Percentiles rank a stretch among this genome's conserved stretches.
Evolutionary conservation across 2,329 filamentous ascomycete species (phyloP).

Genomic region (Parastagonospora avenae): DNA sequence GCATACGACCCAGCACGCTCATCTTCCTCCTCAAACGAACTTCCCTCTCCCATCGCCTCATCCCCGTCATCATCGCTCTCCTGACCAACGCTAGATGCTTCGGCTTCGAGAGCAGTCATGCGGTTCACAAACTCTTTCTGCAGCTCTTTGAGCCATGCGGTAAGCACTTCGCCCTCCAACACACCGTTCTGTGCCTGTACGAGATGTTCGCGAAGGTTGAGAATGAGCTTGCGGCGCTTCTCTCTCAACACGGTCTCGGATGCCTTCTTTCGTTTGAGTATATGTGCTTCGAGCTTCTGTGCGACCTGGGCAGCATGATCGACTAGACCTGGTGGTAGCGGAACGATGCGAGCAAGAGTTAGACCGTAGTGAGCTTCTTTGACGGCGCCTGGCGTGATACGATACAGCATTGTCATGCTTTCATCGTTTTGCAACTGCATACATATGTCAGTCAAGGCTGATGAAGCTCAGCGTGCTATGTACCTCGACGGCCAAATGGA

Average conservation of each 20-base stretch:
- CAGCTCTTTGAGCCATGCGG: conserved; percentile 67
- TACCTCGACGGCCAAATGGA: conserved; percentile 78
- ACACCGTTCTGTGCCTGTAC: conserved; percentile 68
- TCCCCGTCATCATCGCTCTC: conserved; percentile 22
- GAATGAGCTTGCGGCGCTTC: conserved; percentile 72
- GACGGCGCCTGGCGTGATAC: conserved; percentile 72
- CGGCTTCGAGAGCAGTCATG: conserved; percentile 71
- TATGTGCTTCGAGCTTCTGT: conserved; percentile 62
- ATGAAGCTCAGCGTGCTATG: conserved; percentile 27
- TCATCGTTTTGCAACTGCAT: conserved; percentile 53
- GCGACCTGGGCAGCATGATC: conserved; percentile 71
- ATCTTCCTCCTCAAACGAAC: conserved; percentile 8
- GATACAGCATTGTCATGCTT: conserved; percentile 87
- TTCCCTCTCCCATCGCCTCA: conserved; percentile 17
- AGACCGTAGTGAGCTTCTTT: conserved; percentile 81
- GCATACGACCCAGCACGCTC: conserved; percentile 17
- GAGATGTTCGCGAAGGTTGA: conserved; percentile 75
- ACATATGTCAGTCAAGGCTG: conserved; percentile 1
- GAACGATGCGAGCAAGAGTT: conserved; percentile 75
- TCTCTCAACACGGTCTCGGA: conserved; percentile 64
- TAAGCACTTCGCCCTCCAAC: conserved; percentile 68
- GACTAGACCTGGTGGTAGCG: conserved; percentile 71
- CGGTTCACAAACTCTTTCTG: conserved; percentile 75
- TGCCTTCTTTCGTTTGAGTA: conserved; percentile 62
- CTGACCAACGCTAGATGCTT: conserved; percentile 27